A percentile compares a stretch with the other conserved stretches of the same genome.
Conservation (phyloP, 768 basidiomycete genomes). For the Hemileccinum impolitum region DNA sequence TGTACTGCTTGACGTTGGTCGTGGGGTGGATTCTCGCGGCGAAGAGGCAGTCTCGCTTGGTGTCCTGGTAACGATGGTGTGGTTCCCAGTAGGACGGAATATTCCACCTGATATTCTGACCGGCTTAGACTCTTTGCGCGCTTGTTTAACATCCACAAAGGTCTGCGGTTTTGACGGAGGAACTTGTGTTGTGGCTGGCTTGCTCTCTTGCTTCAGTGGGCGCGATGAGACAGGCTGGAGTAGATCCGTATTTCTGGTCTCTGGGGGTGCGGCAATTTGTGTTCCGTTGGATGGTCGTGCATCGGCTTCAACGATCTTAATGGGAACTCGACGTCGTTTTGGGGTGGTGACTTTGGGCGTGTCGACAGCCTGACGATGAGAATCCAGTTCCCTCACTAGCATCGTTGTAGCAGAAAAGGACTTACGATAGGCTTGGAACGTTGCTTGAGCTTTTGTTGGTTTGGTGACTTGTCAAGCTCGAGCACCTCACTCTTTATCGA, state of each 20-base stretch:
- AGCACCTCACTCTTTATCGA: constrained; percentile 61
- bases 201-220: constrained; percentile 18
- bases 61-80: constrained; percentile 49
- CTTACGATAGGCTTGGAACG: constrained; percentile 32
- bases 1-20: constrained; percentile 1
- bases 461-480: constrained; percentile 42
- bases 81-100: constrained; percentile 61
- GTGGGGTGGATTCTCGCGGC: constrained; percentile 1
- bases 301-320: constrained; percentile 50
- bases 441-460: constrained; percentile 30
- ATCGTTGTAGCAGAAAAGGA: background rate
- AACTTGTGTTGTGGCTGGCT: constrained; percentile 1
- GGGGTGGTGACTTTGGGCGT: constrained; percentile 14
- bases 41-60: constrained; percentile 11
- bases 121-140: constrained; percentile 44
- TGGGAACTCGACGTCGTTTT: constrained; percentile 60
- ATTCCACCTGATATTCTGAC: constrained; percentile 66
- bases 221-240: constrained; percentile 43
- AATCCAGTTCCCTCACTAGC: background rate
- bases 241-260: constrained; percentile 20
- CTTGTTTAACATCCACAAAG: constrained; percentile 59
- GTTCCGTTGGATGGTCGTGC: background rate
- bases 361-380: constrained; percentile 10
- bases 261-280: background rate
- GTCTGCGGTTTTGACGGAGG: constrained; percentile 29